Conservation (phyloP, 345 rosid species). For the Linum usitatissimum region DNA sequence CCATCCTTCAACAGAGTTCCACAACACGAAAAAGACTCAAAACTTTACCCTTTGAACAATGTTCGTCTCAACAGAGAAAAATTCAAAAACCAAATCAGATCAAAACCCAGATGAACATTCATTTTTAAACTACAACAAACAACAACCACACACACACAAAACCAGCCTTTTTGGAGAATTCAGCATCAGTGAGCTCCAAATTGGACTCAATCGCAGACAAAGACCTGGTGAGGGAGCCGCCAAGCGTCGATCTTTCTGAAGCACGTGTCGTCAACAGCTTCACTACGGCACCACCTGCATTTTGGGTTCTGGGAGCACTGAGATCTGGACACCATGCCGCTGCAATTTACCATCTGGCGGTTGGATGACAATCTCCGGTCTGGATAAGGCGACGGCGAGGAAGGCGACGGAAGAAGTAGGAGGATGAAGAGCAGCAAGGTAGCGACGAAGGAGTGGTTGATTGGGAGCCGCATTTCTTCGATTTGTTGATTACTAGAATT, state of each 20-base stretch:
- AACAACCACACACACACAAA: too few relatives aligned
- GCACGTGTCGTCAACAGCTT: slow-evolving; percentile 67
- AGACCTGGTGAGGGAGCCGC: slow-evolving; percentile 67
- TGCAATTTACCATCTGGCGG: slow-evolving; percentile 40
- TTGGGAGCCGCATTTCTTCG: background rate
- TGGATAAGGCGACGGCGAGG: slow-evolving; percentile 9
- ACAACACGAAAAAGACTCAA: too few relatives aligned
- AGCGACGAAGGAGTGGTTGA: background rate
- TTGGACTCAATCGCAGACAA: slow-evolving; percentile 35
- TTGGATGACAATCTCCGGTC: slow-evolving; percentile 16
- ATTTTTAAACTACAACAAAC: too few relatives aligned
- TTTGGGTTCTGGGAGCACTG: slow-evolving; percentile 44
- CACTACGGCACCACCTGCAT: slow-evolving; percentile 75
- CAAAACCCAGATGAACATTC: too few relatives aligned
- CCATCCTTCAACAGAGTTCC: too few relatives aligned
- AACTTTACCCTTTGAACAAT: too few relatives aligned
- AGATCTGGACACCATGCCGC: slow-evolving; percentile 43
- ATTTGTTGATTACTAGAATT: background rate
- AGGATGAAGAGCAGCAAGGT: slow-evolving; percentile 9
- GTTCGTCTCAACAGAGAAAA: too few relatives aligned
- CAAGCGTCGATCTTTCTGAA: slow-evolving; percentile 50
- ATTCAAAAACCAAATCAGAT: too few relatives aligned
- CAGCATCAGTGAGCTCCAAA: background rate
- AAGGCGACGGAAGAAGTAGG: slow-evolving; percentile 7
- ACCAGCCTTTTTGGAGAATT: background rate